These are phyloP conservation scores for Neurospora cerealis DNA, from an alignment of 495 filamentous ascomycete genomes.

Conservation along the genomic window DNA sequence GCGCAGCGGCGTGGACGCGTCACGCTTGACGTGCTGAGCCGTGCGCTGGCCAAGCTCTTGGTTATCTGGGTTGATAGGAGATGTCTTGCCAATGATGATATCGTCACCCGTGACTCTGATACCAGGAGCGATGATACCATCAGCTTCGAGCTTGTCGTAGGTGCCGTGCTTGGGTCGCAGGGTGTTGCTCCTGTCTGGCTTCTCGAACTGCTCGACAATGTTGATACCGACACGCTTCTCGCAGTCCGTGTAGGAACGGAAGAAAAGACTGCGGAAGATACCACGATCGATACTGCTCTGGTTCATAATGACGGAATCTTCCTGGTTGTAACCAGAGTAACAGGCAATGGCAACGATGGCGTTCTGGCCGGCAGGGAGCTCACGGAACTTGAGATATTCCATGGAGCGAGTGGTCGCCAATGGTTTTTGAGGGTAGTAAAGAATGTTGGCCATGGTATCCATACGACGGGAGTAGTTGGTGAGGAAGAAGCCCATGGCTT, in stretches of 20 bases:
- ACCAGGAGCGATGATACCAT: slow-evolving; percentile 87
- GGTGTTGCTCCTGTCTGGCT: slow-evolving; percentile 79
- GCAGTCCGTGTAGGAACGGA: slow-evolving; percentile 89
- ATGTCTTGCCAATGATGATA: slow-evolving; percentile 98
- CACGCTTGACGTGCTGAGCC: slow-evolving; percentile 80
- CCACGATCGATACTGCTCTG: slow-evolving; percentile 97
- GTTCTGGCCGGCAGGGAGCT: slow-evolving; percentile 94
- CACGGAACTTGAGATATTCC: slow-evolving; percentile 97
- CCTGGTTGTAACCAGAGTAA: slow-evolving; percentile 99
- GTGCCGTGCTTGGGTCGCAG: slow-evolving; percentile 87
- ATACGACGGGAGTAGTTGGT: slow-evolving; percentile 93
- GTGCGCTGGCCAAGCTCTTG: slow-evolving; percentile 91
- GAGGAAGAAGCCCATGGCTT: slow-evolving; percentile 98
- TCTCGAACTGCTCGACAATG: slow-evolving; percentile 87
- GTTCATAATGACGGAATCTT: slow-evolving; percentile 99
- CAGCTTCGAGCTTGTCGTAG: slow-evolving; percentile 94
- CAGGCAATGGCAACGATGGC: slow-evolving; percentile 95
- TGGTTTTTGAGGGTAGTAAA: slow-evolving; percentile 98
- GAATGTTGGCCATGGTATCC: slow-evolving; percentile 99
- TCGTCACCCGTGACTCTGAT: slow-evolving; percentile 93
- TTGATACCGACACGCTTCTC: slow-evolving; percentile 90
- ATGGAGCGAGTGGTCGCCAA: slow-evolving; percentile 93
- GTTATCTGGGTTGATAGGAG: slow-evolving; percentile 81
- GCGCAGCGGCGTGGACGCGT: slow-evolving; percentile 86
- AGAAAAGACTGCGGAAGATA: slow-evolving; percentile 95